Evolutionary conservation across 345 rosid species (phyloP), one percentile per base, ranked within the genome.

Genomic region (Eucalyptus brandiana): DNA sequence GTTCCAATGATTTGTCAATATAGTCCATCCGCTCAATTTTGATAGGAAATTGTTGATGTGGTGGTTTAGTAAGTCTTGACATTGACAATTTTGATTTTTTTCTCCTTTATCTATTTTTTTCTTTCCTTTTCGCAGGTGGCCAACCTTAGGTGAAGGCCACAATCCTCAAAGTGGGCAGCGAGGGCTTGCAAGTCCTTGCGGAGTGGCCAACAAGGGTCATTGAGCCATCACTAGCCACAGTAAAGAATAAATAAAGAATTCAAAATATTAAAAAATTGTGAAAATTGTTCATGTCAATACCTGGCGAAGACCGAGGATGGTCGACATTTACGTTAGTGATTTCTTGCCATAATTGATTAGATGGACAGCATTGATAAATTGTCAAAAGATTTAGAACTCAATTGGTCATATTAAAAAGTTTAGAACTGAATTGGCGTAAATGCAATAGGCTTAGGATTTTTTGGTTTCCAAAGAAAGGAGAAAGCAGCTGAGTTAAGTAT

Each of bases 291-390:
- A 56, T 9, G 62, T 24, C 62, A 56, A 56, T 56, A 13, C n/a
- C 1, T 10, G 3, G 30, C 6, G 0, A 3, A 10, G 1, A 56
- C 1, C 0, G 1, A 56, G 30, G 30, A 56, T 21, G 28, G 12
- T 24, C 0, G 8, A 1, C 30, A 56, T 56, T 24, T 56, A 56
- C 6, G 6, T 24, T 56, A 56, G 62, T 24, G 12, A 56, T 56
- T 24, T 56, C 12, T 5, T 23, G 3, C 28, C 62, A 9, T 9
- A 56, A 56, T 56, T 56, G 9, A 5, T 12, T 56, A 9, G 30
- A 56, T 24, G 12, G 30, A 24, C 1, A 0, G 1, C 6, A 56
- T 24, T 56, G 62, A 23, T 24, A 56, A 24, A 56, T 56, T 56
- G 12, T 21, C 1, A 56, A 56, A 24, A 56, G 3, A 24, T 56